Evolutionary conservation across 83 land plant species (phyloP), one percentile per base, ranked within the genome.

Genomic region (Larix sibirica): DNA sequence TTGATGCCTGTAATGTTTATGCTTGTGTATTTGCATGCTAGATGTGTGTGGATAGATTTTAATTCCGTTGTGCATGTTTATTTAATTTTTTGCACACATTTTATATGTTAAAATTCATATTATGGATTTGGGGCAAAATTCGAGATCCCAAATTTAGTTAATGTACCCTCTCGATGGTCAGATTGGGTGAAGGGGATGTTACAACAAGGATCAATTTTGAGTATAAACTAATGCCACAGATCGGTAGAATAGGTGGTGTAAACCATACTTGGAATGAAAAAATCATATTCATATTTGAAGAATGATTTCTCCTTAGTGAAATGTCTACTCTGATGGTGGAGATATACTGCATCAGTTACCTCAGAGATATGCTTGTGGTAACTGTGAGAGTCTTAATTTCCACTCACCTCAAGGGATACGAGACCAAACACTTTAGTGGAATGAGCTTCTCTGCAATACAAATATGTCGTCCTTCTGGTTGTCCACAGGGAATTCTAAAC

Each of bases 241-340:
- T 90, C 33, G 90, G 88, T 62, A 4, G 73, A 44, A 14, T 5
- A 38, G 90, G 90, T 68, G 81, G 78, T 44, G 84, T 58, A 58
- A 87, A 87, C 86, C 95, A 92, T 1, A 87, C 88, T 50, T 92
- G 95, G 92, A 92, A 90, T 78, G 95, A 92, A 77, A 84, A 81
- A 71, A 86, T 90, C 83, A 42, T 92, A 75, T 82, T 88, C 82
- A 86, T 82, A 20, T 80, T 88, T 54, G 59, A 81, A 16, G 58
- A 70, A 0, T 47, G 63, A 20, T 73, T 82, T 81, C 78, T 88
- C 64, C 33, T 38, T 56, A 64, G 58, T 65, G 82, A 79, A 9
- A 77, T 84, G 47, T 89, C 86, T 69, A 80, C 86, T 81, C 84
- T 88, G 60, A 81, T 69, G 14, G 80, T 88, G 80, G 89, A 88